These are phyloP conservation scores for Amanita phalloides DNA, from an alignment of 768 basidiomycete species.

Conservation along the genomic window DNA sequence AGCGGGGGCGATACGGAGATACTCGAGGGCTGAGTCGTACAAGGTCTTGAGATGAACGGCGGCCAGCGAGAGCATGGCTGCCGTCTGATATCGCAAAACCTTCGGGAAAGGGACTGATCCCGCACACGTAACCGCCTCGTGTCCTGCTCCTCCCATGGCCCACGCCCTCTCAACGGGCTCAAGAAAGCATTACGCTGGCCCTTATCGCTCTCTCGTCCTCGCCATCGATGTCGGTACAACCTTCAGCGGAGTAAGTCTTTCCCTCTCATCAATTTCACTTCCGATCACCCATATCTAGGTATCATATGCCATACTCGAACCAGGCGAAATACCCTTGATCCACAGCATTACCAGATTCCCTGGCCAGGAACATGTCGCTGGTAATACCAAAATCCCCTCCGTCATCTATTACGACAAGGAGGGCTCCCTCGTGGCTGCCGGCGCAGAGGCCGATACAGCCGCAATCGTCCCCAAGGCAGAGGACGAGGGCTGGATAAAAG, in stretches of 20 bases:
- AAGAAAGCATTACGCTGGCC: slow-evolving; percentile 64
- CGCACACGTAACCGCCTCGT: slow-evolving; percentile 8
- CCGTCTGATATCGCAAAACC: slow-evolving; percentile 3
- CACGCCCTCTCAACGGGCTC: slow-evolving; percentile 32
- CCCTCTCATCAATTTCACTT: slow-evolving; percentile 1
- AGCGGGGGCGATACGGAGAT: slow-evolving; percentile 26
- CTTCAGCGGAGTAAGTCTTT: slow-evolving; percentile 54
- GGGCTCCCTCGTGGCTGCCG: slow-evolving; percentile 59
- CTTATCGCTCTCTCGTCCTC: slow-evolving; percentile 55
- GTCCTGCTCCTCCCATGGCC: slow-evolving; percentile 15
- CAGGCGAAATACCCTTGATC: slow-evolving; percentile 73
- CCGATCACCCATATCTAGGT: slow-evolving; percentile 22
- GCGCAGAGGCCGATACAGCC: slow-evolving; percentile 65
- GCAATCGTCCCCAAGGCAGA: slow-evolving; percentile 54
- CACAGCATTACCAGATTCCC: slow-evolving; percentile 75
- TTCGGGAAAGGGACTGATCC: slow-evolving; percentile 3
- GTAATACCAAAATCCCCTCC: slow-evolving; percentile 77
- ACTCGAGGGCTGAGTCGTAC: slow-evolving; percentile 49
- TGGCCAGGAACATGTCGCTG: slow-evolving; percentile 78
- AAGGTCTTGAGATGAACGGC: slow-evolving; percentile 27
- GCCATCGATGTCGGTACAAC: slow-evolving; percentile 80
- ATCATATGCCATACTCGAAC: slow-evolving; percentile 76
- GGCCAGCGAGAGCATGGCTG: slow-evolving; percentile 17
- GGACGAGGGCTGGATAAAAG: slow-evolving; percentile 69
- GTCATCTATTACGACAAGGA: slow-evolving; percentile 62